Base-by-base conservation (phyloP, 2,329 filamentous ascomycete species). In the Alternaria atra region DNA sequence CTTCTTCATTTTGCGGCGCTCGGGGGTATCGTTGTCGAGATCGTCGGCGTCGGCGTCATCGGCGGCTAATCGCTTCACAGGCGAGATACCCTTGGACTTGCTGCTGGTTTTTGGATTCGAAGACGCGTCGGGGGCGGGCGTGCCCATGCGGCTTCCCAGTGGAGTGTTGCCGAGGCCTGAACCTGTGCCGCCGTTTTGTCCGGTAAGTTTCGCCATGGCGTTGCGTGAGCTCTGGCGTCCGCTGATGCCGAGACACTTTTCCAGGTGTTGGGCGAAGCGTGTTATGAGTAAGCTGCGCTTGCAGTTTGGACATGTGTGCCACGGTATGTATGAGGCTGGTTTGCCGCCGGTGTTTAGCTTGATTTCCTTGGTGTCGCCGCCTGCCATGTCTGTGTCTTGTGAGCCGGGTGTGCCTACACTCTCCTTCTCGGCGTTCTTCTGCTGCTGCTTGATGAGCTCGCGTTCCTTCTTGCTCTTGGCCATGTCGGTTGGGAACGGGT, bases 401-500 rank as follows among this genome's bases (percentile, higher is more conserved):
- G 75, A 79, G 27, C 78, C 81, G 1, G 82, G 82, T 23, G 81
- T 83, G 50, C 80, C 80, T 20, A 81, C 78, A 46, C 75, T 79
- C 64, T 80, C 80, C 61, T 81, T 80, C 52, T 81, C 78, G 23
- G 73, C 73, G 48, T 76, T 74, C 66, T 78, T 79, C 62, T 80
- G 72, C 70, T 80, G 75, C 66, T 81, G 70, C 73, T 80, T 77
- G 57, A 80, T 74, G 53, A 80, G 72, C 76, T 89, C 87, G 81
- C 89, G 88, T 76, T 89, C 90, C 84, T 91, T 93, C 85, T 80
- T 84, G 68, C 90, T 93, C 83, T 91, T 91, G 61, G 90, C 91
- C 61, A 90, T 86, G 23, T 90, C 89, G 17, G 88, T 89, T 13
- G 91, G 89, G 85, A 91, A 94, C 29, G 90, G 91, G 78, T 93